Percentiles rank a stretch among this genome's conserved stretches.
phyloP scores from a whole-genome alignment of 1,139 yeast genomes.

The Yamadazyma mexicana region DNA sequence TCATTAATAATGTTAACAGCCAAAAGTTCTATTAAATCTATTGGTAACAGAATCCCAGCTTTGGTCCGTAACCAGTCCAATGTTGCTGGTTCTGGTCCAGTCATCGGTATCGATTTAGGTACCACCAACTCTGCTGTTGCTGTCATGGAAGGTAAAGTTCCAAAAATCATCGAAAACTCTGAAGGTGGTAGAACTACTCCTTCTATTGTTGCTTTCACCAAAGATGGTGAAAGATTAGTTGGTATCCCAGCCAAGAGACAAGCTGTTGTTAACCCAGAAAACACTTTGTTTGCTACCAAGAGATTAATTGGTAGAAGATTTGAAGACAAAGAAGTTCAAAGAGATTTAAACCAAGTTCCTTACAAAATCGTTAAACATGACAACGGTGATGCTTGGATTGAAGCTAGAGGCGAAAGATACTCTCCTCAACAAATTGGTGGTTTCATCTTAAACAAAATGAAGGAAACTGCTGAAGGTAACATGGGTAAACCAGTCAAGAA shows the following conservation, averaged over 20 bases:
- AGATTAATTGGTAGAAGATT: slow-evolving; percentile 98
- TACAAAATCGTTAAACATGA: slow-evolving; percentile 94
- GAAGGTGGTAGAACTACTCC: slow-evolving; percentile 99
- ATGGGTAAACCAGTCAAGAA: slow-evolving; percentile 63
- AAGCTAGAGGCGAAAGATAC: slow-evolving; percentile 90
- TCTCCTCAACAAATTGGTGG: slow-evolving; percentile 99
- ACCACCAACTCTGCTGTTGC: slow-evolving; percentile 99
- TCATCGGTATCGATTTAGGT: slow-evolving; percentile 98
- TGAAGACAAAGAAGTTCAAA: slow-evolving; percentile 94
- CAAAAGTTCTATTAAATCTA: slow-evolving; percentile 42
- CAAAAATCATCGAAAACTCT: slow-evolving; percentile 95
- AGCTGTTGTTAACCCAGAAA: slow-evolving; percentile 98
- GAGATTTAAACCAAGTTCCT: slow-evolving; percentile 95
- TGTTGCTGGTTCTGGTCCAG: slow-evolving; percentile 67
- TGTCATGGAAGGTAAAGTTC: slow-evolving; percentile 82
- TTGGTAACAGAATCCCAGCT: slow-evolving; percentile 44
- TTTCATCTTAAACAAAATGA: slow-evolving; percentile 91
- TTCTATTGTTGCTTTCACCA: slow-evolving; percentile 96
- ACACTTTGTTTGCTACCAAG: slow-evolving; percentile 96
- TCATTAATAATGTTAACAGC: slow-evolving; percentile 40
- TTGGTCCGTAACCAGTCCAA: slow-evolving; percentile 56
- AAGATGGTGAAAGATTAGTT: slow-evolving; percentile 84
- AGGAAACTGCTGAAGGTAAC: slow-evolving; percentile 76
- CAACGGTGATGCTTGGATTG: slow-evolving; percentile 99
- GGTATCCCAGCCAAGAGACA: slow-evolving; percentile 99